Base-by-base conservation (phyloP, 768 basidiomycete genomes). In the Leccinum fibrillosum region DNA sequence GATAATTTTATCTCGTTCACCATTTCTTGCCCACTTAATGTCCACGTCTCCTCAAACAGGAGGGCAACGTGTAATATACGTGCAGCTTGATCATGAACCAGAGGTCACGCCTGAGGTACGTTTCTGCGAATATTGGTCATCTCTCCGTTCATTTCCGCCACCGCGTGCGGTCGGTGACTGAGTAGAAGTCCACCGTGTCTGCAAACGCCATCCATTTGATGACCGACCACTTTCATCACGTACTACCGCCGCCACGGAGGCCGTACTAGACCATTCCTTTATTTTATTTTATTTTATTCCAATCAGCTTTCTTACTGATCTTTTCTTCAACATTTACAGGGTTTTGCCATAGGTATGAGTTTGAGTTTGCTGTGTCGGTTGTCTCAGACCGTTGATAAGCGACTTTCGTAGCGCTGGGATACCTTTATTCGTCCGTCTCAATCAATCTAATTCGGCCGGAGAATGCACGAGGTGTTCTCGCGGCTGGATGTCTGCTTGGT, bases 21-120 rank as follows among this genome's bases (percentile, higher is more conserved):
- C 94, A 37, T 90, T 85, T 74, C 83, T 95, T 67, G 90, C 88
- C 42, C 91, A 93, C 71, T 79, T 92, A 63, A 91, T 96, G 87
- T 89, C 87, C 55, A 90, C 88, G 51, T 86, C 88, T 34, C 86
- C 86, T 25, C 86, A 85, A 72, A 76, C 78, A 37, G 79, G 79
- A 58, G 86, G 82, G 13, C 85, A 86, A 65, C 82, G 86, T 63
- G 77, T 83, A 55, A 83, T 94, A 65, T 88, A 86, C 69, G 83
- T 93, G 55, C 82, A 85, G 61, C 76, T 94, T 60, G 86, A 89
- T 65, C 82, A 84, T 60, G 88, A 92, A 64, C 90, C 89, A 51
- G 86, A 90, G 73, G 85, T 94, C 56, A 91, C 89, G 15, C 84
- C 86, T 69, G 90, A 94, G 81, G 92, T 92, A 75, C 59, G 86